Evolutionary conservation across 176 grass and related monocot species (phyloP), one percentile per base, ranked within the genome.

Genomic region (Aegilops tauschii): DNA sequence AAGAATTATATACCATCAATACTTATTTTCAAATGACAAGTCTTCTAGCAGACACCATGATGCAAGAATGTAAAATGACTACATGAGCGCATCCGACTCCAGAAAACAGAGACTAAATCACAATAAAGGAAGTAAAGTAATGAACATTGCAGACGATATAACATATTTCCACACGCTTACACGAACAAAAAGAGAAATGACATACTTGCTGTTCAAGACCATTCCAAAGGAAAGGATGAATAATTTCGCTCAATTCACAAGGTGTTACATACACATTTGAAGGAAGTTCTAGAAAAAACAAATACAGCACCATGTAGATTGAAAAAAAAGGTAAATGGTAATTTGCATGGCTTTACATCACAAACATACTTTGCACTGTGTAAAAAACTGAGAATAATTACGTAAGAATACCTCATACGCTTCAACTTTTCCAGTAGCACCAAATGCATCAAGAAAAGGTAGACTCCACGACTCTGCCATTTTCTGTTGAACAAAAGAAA

Each of bases 401-500:
- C 30, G 36, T 69, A 75, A 18, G 27, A 40, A 30, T 84, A 95
- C 93, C 93, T 95, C 90, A 79, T 87, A 92, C 31, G 82, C 69
- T 90, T 89, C 86, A 47, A 91, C 71, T 40, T 90, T 89, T 12
- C 82, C 82, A 78, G 32, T 6, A 82, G 59, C 84, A 83, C 88
- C 73, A 69, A 92, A 92, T 75, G 83, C 71, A 87, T 92, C 86
- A 72, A 89, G 73, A 75, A 95, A 87, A 82, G 90, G 90, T 82
- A 76, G 32, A 76, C 69, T 89, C 93, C 93, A 95, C 17, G 93
- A 90, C 47, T 95, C 93, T 64, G 23, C 80, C 93, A 95, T 95
- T 88, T 76, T 89, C 93, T 95, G 81, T 81, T 68, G 17, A 84
- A 16, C 16, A 54, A 18, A 54, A 52, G 1, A 17, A 52, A 52